Evolutionary conservation across 2,329 filamentous ascomycete species (phyloP), one percentile per base, ranked within the genome.

Genomic region (Volutella citrinella): DNA sequence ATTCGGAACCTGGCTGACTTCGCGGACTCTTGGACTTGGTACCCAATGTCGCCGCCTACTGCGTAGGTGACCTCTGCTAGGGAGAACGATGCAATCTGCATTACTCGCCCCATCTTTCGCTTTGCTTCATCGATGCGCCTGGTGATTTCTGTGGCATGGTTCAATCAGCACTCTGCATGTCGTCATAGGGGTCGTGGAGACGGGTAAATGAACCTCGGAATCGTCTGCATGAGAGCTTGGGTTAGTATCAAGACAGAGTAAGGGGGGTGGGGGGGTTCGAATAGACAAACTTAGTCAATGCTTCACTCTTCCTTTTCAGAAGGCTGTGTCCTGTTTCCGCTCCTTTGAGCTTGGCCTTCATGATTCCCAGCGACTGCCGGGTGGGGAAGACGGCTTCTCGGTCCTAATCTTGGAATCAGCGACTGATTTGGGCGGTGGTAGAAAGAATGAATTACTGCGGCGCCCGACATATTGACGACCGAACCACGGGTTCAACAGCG

Each of bases 41-140:
- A 98, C 43, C 85, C 86, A 54, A 98, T 95, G 56, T 95, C 87
- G 55, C 91, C 89, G 44, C 93, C 93, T 18, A 96, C 89, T 17
- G 93, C 93, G 57, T 98, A 98, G 30, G 89, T 95, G 36, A 98
- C 93, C 69, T 97, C 93, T 40, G 93, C 93, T 13, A 98, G 77
- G 26, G 91, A 97, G 68, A 98, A 97, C 27, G 93, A 90, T 24
- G 93, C 93, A 57, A 98, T 95, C 65, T 97, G 91, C 93, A 98
- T 98, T 22, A 98, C 93, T 20, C 91, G 80, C 38, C 93, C 93
- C 91, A 98, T 98, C 72, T 98, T 98, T 54, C 90, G 86, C 68
- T 98, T 98, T 25, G 93, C 93, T 65, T 98, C 93, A 69, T 98
- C 91, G 65, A 98, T 98, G 57, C 93, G 85, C 61, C 82, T 81